Base-by-base conservation (phyloP, 208 protist genomes). In the Phytomonas sp. region DNA sequence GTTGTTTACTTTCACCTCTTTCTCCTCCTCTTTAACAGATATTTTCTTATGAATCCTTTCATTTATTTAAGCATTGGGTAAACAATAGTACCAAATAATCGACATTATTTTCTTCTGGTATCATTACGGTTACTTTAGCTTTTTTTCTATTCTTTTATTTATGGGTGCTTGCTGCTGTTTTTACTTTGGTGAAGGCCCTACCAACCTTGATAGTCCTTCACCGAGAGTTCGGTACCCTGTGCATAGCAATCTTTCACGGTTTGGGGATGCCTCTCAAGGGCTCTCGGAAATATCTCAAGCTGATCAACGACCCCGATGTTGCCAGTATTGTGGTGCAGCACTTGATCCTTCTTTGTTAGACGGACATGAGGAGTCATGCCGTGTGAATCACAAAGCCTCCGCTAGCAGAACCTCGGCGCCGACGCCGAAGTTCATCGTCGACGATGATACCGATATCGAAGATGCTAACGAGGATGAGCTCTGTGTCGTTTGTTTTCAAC, bases 401-500 rank as follows among this genome's bases (percentile, higher is more conserved):
- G 67, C 70, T 33, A 65, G 61, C 34, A 75, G 69, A 30, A 70
- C 72, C 36, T 66, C 75, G 0, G 73, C 70, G 33, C 36, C 36
- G 36, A 66, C 4, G 40, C 72, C 66, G 60, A 31, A 70, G 36
- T 60, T 53, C 62, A 26, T 74, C 72, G 17, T 68, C 71, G 33
- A 53, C 40, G 23, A 30, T 28, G 29, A 70, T 34, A 33, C 53
- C 71, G 72, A 80, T 31, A 67, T 73, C 36, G 31, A 31, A 7
- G 62, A 56, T 4, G 46, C 36, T 0, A 46, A 72, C 17, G 81
- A 86, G 67, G 82, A 94, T 33, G 82, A 87, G 56, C 69, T 83
- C 20, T 96, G 92, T 60, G 68, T 94, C 4, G 84, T 96, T 0
- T 96, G 92, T 75, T 72, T 92, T 53, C 79, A 81, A 46, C 66